Evolutionary conservation across 345 rosid species (phyloP), one percentile per base, ranked within the genome.

Genomic region (Adansonia digitata): DNA sequence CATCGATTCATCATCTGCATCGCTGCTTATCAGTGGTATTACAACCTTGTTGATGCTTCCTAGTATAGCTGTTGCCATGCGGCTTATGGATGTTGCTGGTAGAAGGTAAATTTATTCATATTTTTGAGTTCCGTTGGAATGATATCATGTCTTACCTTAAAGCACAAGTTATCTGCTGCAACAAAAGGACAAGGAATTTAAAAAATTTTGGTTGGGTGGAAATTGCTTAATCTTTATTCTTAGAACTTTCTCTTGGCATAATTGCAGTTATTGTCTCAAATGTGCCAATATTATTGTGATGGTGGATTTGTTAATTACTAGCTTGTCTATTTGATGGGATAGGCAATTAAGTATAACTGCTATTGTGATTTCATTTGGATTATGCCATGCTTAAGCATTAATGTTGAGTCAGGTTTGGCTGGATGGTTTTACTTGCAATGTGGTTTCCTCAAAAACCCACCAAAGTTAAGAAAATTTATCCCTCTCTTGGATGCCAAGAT

Each of bases 1-100:
- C 74, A 77, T 95, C 57, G 85, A 90, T 77, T 80, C 93, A 57
- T 75, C 92, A 61, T 95, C 99, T 37, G 78, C 97, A 59, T 90
- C 97, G 29, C 84, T 95, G 75, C 92, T 95, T 24, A 86, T 89
- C 35, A 95, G 98, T 78, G 97, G 86, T 67, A 39, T 95, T 48
- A 92, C 94, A 49, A 90, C 99, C 49, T 86, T 95, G 81, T 79
- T 95, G 85, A 93, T 95, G 99, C 94, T 93, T 73, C 99, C 98
- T 4, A 83, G 89, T 62, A 95, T 93, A 71, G 98, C 98, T 22
- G 88, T 95, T 81, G 99, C 99, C 43, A 92, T 93, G 99, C 91
- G 97, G 85, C 92, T 95, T 75, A 88, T 90, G 97, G 99, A 95
- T 82, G 71, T 89, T 68, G 85, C 94, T 0, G 99, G 99, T 69